Conservation (phyloP, 1,284 basidiomycete genomes). For the Ustilago shanxiensis region DNA sequence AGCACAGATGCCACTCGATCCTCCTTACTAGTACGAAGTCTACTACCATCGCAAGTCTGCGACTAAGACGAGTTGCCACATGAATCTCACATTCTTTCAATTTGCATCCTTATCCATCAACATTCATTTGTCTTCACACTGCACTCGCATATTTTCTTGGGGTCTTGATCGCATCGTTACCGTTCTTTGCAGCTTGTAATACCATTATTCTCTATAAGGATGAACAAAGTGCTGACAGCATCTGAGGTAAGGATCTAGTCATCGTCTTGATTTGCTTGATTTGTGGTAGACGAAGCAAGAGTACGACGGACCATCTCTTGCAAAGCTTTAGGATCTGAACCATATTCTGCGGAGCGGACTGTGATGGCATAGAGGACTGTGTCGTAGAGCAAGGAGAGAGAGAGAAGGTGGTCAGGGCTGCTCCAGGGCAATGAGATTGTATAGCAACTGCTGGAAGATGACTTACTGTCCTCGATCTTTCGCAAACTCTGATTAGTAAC, state of each 20-base stretch:
- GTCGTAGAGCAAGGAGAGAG: background rate
- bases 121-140: slow-evolving; percentile 8
- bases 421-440: background rate
- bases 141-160: slow-evolving; percentile 14
- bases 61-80: background rate
- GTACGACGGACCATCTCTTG: slow-evolving; percentile 55
- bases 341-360: slow-evolving; percentile 55
- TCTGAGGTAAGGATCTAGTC: background rate
- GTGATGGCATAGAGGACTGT: slow-evolving; percentile 59
- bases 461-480: slow-evolving; percentile 92
- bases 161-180: slow-evolving; percentile 5
- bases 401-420: background rate
- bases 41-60: background rate
- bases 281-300: slow-evolving; percentile 30
- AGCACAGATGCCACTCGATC: slow-evolving; percentile 40
- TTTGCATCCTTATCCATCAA: background rate
- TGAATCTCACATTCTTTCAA: background rate
- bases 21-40: slow-evolving; percentile 5
- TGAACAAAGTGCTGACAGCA: background rate
- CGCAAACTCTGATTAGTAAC: slow-evolving; percentile 86
- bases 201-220: background rate
- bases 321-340: slow-evolving; percentile 50
- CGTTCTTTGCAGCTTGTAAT: slow-evolving; percentile 24
- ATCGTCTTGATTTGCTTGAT: slow-evolving; percentile 12
- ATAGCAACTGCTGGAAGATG: background rate